Evolutionary conservation across 331 rosid species (phyloP).

Genomic region (Quercus tomentella): DNA sequence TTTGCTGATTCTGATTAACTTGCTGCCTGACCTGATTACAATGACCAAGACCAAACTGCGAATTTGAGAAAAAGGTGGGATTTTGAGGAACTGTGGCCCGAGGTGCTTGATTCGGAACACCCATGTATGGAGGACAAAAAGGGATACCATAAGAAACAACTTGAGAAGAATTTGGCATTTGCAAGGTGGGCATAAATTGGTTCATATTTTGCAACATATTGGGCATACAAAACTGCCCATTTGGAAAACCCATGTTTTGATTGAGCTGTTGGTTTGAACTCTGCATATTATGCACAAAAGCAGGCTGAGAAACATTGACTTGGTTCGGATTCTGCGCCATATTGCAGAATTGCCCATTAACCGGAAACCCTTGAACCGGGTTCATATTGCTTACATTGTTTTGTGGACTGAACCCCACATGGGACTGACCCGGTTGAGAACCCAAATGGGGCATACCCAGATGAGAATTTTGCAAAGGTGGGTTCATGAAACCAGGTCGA

Average conservation of each 20-base stretch:
- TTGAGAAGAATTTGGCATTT: constrained; percentile 51
- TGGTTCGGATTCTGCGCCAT: constrained; percentile 44
- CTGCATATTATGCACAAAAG: constrained; percentile 42
- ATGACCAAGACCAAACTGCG: constrained; percentile 39
- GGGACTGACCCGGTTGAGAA: constrained; percentile 34
- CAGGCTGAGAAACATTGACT: constrained; percentile 41
- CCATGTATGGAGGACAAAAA: constrained; percentile 29
- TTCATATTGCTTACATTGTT: constrained; percentile 32
- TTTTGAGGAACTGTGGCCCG: constrained; percentile 45
- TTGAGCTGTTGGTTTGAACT: constrained; percentile 61
- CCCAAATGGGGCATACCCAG: constrained; percentile 38
- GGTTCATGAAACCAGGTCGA: constrained; percentile 42
- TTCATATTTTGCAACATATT: constrained; percentile 56
- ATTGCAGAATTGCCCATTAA: constrained; percentile 43
- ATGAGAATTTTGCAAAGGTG: constrained; percentile 46
- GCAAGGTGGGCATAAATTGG: constrained; percentile 52
- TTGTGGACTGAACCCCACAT: constrained; percentile 44
- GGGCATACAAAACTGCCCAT: constrained; percentile 57
- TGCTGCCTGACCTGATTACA: constrained; percentile 46
- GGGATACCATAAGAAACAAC: constrained; percentile 36
- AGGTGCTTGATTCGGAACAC: constrained; percentile 52
- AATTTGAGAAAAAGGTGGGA: constrained; percentile 29
- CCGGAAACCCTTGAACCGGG: constrained; percentile 32
- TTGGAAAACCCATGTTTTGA: constrained; percentile 50
- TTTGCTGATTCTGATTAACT: constrained; percentile 41